Evolutionary conservation across 2,329 filamentous ascomycete genomes (phyloP).

Genomic region (Alternaria viburni): DNA sequence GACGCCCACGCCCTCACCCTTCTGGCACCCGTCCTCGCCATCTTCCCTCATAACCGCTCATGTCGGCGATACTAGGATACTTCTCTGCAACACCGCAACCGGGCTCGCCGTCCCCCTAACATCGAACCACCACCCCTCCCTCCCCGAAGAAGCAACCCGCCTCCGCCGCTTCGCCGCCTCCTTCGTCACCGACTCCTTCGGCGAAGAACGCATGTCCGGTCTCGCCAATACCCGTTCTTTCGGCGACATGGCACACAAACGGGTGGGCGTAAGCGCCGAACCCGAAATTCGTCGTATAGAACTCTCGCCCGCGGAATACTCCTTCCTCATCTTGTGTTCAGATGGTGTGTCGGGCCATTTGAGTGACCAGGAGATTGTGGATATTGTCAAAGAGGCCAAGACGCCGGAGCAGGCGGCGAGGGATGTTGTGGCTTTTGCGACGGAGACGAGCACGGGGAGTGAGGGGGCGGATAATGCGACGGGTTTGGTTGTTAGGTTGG

Average conservation of each 20-base stretch:
- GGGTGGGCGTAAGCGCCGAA: conserved; percentile 91
- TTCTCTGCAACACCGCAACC: conserved; percentile 85
- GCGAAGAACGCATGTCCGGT: conserved; percentile 92
- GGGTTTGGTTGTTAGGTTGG: conserved; percentile 66
- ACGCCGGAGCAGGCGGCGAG: conserved; percentile 86
- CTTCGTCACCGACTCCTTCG: conserved; percentile 94
- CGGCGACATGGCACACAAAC: conserved; percentile 89
- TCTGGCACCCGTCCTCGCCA: conserved; percentile 90
- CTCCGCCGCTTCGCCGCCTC: conserved; percentile 84
- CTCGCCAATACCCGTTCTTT: conserved; percentile 94
- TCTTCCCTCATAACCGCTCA: conserved; percentile 87
- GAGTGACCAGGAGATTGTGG: conserved; percentile 92
- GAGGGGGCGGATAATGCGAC: conserved; percentile 66
- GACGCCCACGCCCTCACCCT: conserved; percentile 87
- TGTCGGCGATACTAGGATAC: conserved; percentile 89
- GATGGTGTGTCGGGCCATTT: conserved; percentile 89
- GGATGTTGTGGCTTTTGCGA: conserved; percentile 84
- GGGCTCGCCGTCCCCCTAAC: conserved; percentile 83
- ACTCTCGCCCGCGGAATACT: conserved; percentile 81
- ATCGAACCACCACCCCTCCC: conserved; percentile 89
- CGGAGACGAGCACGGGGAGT: conserved; percentile 71
- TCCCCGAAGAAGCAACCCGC: conserved; percentile 80
- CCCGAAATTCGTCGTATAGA: conserved; percentile 85
- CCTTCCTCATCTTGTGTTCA: conserved; percentile 85
- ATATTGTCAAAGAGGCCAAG: conserved; percentile 90